Base-by-base conservation (phyloP, 2,329 filamentous ascomycete species). In the Annulohypoxylon truncatum region DNA sequence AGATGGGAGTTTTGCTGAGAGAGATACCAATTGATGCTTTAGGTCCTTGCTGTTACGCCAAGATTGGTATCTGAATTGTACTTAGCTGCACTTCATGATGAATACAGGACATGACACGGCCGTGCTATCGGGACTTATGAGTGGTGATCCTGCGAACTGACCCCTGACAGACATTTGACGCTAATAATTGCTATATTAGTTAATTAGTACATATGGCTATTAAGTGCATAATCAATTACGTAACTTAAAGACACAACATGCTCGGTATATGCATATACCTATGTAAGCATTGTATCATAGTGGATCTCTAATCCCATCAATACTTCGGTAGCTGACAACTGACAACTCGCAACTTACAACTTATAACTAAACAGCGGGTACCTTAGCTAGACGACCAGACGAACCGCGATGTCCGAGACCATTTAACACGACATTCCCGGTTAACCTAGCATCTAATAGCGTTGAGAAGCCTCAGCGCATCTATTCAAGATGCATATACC, bases 401-500 rank as follows among this genome's bases (percentile, higher is more conserved):
- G 13, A 9, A 51, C 42, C 15, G 18, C 22, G 42, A 66, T 68
- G 62, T 33, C 52, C 50, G 26, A 57, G 18, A 28, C 50, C 29
- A 42, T 46, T 40, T 58, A 56, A 59, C 24, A 50, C 50, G 24
- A 66, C 48, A 38, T 33, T 52, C 18, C 18, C 46, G 12, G n/a
- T 55, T 20, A 3, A 62, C 28, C 26, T 22, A 68, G 42, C 54
- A 60, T 56, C 56, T 46, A 18, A 28, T 40, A 42, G 67, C 59
- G 64, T 62, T 62, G 61, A 58, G 31, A 60, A 8, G 29, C 10
- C 53, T 61, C 66, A 54, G 44, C 61, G 64, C 46, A 65, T 53
- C 44, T 15, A 54, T 18, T 35, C 53, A 73, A 71, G 58, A 77
- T 77, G 75, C 68, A 74, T 68, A 44, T 77, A 48, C 61, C 75